Base-by-base conservation (phyloP, 2,329 filamentous ascomycete species). In the Metarhizium sp. region DNA sequence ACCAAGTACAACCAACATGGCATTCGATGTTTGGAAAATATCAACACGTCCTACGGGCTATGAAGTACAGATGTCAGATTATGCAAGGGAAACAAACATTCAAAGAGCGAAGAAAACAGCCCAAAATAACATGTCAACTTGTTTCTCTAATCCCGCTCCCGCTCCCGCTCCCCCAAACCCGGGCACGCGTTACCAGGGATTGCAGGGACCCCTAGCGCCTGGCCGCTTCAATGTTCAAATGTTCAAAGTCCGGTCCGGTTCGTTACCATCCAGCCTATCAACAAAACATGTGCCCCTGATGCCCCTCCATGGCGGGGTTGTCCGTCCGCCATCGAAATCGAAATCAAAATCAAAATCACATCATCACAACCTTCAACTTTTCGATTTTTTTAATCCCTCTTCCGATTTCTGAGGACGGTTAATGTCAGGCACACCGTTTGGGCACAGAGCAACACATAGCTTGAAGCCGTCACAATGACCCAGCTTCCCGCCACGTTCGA, bases 401-500 rank as follows among this genome's bases (percentile, higher is more conserved):
- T 16, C 14, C 40, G 14, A 42, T 18, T 13, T 42, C 40, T 46
- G 14, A 46, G n/a, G 6, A n/a, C 43, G 6, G 43, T 25, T n/a
- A 43, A n/a, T 45, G 8, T 25, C 18, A n/a, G 16, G 6, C 13
- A 30, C 36, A 6, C 11, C 20, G 16, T 13, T 42, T 16, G 40
- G 2, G 16, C 50, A 25, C 25, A 45, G 40, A 20, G 16, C 40
- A 36, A 45, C n/a, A 2, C 29, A 25, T 46, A 47, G 29, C 42
- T 14, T 32, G 4, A 45, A 40, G 11, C 43, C 20, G 38, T 52
- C 59, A 68, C 61, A 58, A 82, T 80, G 80, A 67, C 74, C 58
- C 71, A 71, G 59, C 80, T 85, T 58, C 82, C 82, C 6, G 74
- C 74, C 59, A 77, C 76, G 59, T 84, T 84, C 66, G 76, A 84